Base-by-base conservation (phyloP, 331 rosid genomes). In the Rosa hybrid region DNA sequence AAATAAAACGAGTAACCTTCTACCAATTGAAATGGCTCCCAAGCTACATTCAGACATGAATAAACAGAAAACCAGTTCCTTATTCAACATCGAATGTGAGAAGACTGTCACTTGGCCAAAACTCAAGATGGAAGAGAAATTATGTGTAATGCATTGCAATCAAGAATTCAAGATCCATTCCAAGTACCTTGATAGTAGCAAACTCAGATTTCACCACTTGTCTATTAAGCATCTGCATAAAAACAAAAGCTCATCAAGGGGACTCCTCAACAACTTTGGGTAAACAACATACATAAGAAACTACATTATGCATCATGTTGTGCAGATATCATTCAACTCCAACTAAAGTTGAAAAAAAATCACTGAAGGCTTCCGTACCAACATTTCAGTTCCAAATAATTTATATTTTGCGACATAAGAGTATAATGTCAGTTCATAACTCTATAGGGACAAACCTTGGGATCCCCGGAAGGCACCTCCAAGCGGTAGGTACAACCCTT, bases 151-250 rank as follows among this genome's bases (percentile, higher is more conserved):
- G 27, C 64, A 71, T 12, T 30, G 18, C 70, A 63, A 46, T n/a
- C 49, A 2, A 67, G 9, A 63, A 63, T 13, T 27, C 6, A 3
- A 12, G 30, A 25, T 30, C 25, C 14, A 6, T 20, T 27, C 5
- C 45, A 56, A 23, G 73, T 87, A 95, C 99, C 99, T 88, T 95
- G 71, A 95, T 91, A 46, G 97, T 93, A 62, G 98, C 99, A 70
- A 92, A 95, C 77, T 95, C 99, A 27, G 98, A 91, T 80, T 93
- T 95, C 73, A 95, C 98, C 83, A 95, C 98, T 90, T 95, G 98
- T 25, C 99, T 87, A 60, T 95, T 80, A 67, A 95, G 92, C 88
- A 89, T 88, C 99, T 95, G 93, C 88, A 86, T 68, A 64, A 17
- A 88, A 45, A 23, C 81, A 41, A 44, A 68, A 80, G 80, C 39